phyloP scores from a whole-genome alignment of 2,329 filamentous ascomycete species.

The Colletotrichum australisinense region DNA sequence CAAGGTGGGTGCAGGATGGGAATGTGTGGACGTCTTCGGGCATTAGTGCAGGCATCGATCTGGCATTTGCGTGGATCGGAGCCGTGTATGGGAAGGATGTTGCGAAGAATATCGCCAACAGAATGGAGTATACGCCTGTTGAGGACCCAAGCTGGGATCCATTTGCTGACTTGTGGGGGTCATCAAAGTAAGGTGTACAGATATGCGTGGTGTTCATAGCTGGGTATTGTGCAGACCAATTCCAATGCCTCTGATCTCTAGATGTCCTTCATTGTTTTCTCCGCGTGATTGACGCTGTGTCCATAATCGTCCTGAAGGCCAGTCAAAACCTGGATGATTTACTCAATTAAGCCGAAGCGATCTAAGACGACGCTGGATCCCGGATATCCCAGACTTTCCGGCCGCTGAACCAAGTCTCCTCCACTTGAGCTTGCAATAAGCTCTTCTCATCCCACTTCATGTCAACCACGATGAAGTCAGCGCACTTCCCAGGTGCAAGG shows the following conservation, averaged over 20 bases:
- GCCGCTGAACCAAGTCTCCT: slow-evolving; percentile 67
- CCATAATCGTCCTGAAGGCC: no score
- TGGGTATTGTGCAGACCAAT: background rate
- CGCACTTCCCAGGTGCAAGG: slow-evolving; percentile 62
- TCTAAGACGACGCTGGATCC: background rate
- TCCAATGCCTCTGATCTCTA: background rate
- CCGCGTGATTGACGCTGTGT: background rate
- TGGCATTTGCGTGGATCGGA: slow-evolving; percentile 67
- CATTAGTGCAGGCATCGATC: slow-evolving; percentile 71
- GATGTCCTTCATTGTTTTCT: background rate
- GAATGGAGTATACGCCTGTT: slow-evolving; percentile 69
- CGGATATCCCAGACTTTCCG: slow-evolving; percentile 47
- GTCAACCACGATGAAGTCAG: slow-evolving; percentile 67
- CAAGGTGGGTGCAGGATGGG: slow-evolving; percentile 68
- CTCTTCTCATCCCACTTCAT: slow-evolving; percentile 60
- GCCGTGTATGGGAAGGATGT: slow-evolving; percentile 63
- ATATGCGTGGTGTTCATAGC: background rate
- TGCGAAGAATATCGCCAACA: slow-evolving; percentile 59
- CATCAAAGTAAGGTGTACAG: background rate
- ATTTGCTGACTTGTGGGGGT: slow-evolving; percentile 53
- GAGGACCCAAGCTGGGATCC: slow-evolving; percentile 62
- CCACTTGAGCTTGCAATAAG: slow-evolving; percentile 57
- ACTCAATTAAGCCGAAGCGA: no score
- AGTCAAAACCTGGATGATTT: no score
- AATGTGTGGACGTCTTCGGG: slow-evolving; percentile 70